Evolutionary conservation across 164 flowering plant genomes (phyloP).

Genomic region (Magnolia officinalis): DNA sequence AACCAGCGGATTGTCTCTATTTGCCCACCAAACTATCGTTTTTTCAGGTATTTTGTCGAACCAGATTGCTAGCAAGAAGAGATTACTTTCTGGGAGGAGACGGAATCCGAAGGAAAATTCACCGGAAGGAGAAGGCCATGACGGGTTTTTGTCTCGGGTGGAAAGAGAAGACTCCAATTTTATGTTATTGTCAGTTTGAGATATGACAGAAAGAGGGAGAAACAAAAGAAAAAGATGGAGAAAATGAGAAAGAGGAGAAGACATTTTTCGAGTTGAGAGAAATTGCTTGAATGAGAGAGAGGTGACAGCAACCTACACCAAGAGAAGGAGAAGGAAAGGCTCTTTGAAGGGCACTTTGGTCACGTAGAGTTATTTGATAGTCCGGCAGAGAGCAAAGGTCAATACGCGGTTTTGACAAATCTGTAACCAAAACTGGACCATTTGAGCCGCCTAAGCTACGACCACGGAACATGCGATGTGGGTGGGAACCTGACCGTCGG

Average conservation of each 20-base stretch:
- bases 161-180: constrained; percentile 26
- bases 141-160: constrained; percentile 9
- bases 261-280: background rate
- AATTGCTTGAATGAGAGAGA: no score
- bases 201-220: constrained; percentile 9
- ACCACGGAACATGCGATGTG: no score
- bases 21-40: constrained; percentile 9
- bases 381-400: no score
- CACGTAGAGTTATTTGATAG: no score
- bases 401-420: no score
- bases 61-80: constrained; percentile 30
- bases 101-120: constrained; percentile 37
- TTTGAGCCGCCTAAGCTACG: no score
- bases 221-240: background rate
- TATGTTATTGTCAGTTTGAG: constrained; percentile 10
- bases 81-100: background rate
- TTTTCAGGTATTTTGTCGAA: constrained; percentile 31
- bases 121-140: constrained; percentile 34
- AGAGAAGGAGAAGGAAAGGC: no score
- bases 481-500: no score
- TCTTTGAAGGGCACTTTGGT: no score
- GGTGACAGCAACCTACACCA: no score
- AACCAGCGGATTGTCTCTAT: constrained; percentile 2
- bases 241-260: background rate
- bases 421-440: no score